These are phyloP conservation scores for Apostasia shenzhenica DNA, from an alignment of 106 monocot genomes.

Conservation along the genomic window DNA sequence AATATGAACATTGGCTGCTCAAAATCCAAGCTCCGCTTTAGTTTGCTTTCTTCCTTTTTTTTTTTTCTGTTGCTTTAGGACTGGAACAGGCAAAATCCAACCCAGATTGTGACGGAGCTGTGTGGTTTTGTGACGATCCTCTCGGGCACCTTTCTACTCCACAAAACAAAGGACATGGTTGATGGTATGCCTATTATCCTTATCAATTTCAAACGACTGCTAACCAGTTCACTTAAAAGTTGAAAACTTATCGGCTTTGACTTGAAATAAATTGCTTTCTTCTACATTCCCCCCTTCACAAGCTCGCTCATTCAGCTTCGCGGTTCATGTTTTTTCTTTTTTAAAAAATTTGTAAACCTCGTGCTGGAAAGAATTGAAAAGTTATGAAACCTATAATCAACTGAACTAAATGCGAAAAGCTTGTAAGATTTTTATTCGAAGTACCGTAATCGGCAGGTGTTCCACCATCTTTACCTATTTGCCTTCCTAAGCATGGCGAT, in stretches of 20 bases:
- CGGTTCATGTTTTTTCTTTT: too few relatives aligned
- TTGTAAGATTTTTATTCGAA: too few relatives aligned
- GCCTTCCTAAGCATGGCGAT: constrained; percentile 47
- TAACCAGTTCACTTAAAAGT: not conserved
- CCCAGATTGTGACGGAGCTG: constrained; percentile 55
- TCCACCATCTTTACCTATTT: constrained; percentile 22
- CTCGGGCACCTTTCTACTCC: constrained; percentile 56
- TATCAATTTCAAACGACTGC: not conserved
- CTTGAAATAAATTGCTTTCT: too few relatives aligned
- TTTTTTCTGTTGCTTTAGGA: constrained; percentile 6
- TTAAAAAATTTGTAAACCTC: too few relatives aligned
- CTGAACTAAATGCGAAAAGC: too few relatives aligned
- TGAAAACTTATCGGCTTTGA: not conserved
- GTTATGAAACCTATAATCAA: too few relatives aligned
- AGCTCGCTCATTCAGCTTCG: too few relatives aligned
- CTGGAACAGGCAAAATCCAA: constrained; percentile 49
- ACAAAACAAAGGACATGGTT: constrained; percentile 46
- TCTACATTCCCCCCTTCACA: too few relatives aligned
- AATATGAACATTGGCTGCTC: too few relatives aligned
- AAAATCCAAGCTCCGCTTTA: too few relatives aligned
- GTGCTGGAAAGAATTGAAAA: too few relatives aligned
- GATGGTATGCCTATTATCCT: constrained; percentile 24
- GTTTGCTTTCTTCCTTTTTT: too few relatives aligned
- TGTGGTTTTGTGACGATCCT: constrained; percentile 61
- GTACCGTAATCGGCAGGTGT: constrained; percentile 16